Base-by-base conservation (phyloP, 192 early-diverging fungal species). In the Backusella tuberculispora region DNA sequence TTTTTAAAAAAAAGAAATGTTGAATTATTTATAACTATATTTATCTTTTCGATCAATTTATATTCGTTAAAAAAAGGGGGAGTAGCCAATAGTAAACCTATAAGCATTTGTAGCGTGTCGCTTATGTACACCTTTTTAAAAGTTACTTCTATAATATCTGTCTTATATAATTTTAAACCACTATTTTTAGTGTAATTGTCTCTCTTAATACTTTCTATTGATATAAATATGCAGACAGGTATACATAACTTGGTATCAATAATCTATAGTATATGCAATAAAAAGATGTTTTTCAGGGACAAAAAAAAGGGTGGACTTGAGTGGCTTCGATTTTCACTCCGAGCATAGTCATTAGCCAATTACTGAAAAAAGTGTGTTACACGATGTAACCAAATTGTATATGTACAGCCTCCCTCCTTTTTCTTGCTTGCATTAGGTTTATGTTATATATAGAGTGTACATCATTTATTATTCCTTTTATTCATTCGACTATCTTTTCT, bases 361-460 rank as follows among this genome's bases (percentile, higher is more conserved):
- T 60, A 60, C 53, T 60, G 53, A 60, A 60, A 56, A 60, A 60
- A 24, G 0, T 24, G 53, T 24, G 21, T 60, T 60, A 60, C 53
- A 60, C 53, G 21, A 60, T 60, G 53, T 60, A 60, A 26, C 53
- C 53, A 60, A 60, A 60, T 60, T 60, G 21, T 60, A 26, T 7
- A 60, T 60, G 53, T 60, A 60, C 53, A 60, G 53, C 53, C 53
- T 60, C 53, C 53, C 53, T 60, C 53, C 53, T 60, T 60, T 60
- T 60, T 60, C 53, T 60, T 60, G 53, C 53, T 60, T 60, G 53
- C 53, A 60, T 60, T 60, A 60, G 48, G 53, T 12, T 26, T 26
- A 26, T 60, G 9, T 60, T 60, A 10, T 60, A 60, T 60, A 26
- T 60, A 60, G 53, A 26, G 53, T 60, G 53, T 24, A 24, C 26